phyloP scores from a whole-genome alignment of 1,284 basidiomycete genomes.

The Melampsora americana region DNA sequence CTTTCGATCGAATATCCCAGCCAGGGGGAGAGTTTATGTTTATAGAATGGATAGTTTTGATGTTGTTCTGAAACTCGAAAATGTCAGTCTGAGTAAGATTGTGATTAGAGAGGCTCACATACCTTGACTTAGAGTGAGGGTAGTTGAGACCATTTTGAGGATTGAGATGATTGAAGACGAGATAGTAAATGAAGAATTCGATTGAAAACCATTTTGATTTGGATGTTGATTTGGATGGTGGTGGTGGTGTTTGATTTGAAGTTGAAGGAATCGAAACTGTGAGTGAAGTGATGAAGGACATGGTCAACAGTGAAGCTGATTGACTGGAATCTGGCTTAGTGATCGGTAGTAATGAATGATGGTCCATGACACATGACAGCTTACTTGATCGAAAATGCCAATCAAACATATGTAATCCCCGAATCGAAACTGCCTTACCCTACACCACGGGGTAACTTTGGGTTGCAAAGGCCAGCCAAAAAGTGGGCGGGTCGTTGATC shows the following conservation, averaged over 20 bases:
- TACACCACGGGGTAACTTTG: no score
- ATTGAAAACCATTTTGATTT: conserved; percentile 21
- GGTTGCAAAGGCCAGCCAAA: no score
- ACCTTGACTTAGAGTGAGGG: conserved; percentile 14
- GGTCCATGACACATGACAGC: no score
- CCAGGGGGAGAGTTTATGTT: conserved; percentile 62
- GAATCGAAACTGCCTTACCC: no score
- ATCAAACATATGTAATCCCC: no score
- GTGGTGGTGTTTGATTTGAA: not conserved
- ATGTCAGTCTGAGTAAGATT: not conserved
- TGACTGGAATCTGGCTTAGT: not conserved
- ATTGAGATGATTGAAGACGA: conserved; percentile 13
- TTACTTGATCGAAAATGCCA: no score
- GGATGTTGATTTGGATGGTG: not conserved
- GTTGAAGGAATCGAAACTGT: conserved; percentile 13
- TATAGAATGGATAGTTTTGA: conserved; percentile 69
- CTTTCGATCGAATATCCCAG: conserved; percentile 58
- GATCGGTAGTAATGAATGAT: not conserved
- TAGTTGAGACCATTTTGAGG: conserved; percentile 1
- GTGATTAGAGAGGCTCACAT: not conserved
- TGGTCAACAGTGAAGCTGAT: not conserved
- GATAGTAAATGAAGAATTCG: conserved; percentile 27
- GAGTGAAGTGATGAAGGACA: not conserved
- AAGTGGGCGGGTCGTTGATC: no score
- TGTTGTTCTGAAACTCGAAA: conserved; percentile 56